Base-by-base conservation (phyloP, 306 rosid genomes). In the Trifolium subterraneum region DNA sequence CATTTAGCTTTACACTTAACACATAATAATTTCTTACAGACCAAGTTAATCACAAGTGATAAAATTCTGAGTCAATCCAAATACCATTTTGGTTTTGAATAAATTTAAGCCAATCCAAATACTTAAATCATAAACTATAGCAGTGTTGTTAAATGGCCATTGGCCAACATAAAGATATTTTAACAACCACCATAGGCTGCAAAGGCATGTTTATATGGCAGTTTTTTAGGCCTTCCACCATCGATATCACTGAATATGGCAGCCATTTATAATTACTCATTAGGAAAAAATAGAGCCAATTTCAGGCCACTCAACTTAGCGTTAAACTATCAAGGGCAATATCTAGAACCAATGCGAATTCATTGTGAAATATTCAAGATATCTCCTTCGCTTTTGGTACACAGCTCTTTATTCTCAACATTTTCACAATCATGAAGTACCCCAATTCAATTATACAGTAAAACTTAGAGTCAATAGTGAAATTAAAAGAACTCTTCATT, bases 271-370 rank as follows among this genome's bases (percentile, higher is more conserved):
- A 64, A 54, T 41, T 59, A 4, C 10, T 59, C 64, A 70, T 74
- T 61, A 59, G 65, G 31, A 5, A 10, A 64, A 80, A 68, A 73
- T 39, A 64, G 12, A 75, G 68, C 65, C 54, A n/a, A 72, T 16
- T 8, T 68, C 9, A 18, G 23, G 71, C 60, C 7, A 59, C 67
- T 68, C 20, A 19, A 63, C 63, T 38, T 69, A 70, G n/a, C 50
- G 38, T 69, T 38, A 62, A 73, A 38, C 64, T 18, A 72, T 16
- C 18, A 39, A 18, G 7, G 11, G 13, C 16, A 3, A 73, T 23
- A 64, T 42, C 36, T 41, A 4, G 38, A 41, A 65, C 55, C 33
- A 41, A 12, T 13, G 20, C 8, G 36, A 65, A 13, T 41, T 65
- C 71, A 22, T 29, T 16, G 27, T 13, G 44, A 71, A 22, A 66